A percentile compares a stretch with the other conserved stretches of the same genome.
These are phyloP conservation scores for Capronia americana DNA, from an alignment of 2,329 filamentous ascomycete species.

Conservation along the genomic window DNA sequence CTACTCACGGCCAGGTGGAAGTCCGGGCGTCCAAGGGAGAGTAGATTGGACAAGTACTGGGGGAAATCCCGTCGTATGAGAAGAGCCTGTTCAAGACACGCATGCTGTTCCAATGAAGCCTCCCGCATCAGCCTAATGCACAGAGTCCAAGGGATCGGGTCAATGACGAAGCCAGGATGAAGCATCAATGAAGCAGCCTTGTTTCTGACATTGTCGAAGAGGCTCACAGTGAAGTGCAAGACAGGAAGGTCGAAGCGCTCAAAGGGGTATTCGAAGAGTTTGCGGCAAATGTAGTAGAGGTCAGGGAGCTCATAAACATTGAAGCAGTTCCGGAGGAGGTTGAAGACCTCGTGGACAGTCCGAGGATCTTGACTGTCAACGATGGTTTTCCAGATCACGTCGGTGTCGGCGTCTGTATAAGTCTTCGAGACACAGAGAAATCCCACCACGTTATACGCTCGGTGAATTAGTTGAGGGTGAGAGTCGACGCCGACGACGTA, in stretches of 20 bases:
- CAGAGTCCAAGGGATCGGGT: slow-evolving; percentile 48
- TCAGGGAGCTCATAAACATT: slow-evolving; percentile 51
- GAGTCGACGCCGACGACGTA: slow-evolving; percentile 91
- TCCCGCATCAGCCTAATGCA: slow-evolving; percentile 75
- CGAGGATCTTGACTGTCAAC: slow-evolving; percentile 81
- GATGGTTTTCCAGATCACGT: slow-evolving; percentile 84
- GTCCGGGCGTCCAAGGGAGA: slow-evolving; percentile 28
- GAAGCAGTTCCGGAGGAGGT: slow-evolving; percentile 64
- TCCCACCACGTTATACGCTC: slow-evolving; percentile 82
- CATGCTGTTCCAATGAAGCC: slow-evolving; percentile 64
- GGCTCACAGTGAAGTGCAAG: slow-evolving; percentile 65
- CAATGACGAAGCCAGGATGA: slow-evolving; percentile 18
- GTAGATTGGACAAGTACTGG: slow-evolving; percentile 23
- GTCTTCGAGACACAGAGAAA: slow-evolving; percentile 82
- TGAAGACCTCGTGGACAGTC: slow-evolving; percentile 78
- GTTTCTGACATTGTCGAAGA: slow-evolving; percentile 59
- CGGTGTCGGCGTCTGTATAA: slow-evolving; percentile 74
- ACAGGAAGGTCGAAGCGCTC: slow-evolving; percentile 67
- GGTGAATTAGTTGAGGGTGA: slow-evolving; percentile 84
- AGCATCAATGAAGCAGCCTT: slow-evolving; percentile 43
- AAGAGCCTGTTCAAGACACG: slow-evolving; percentile 56
- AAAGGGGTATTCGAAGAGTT: slow-evolving; percentile 70
- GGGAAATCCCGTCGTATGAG: slow-evolving; percentile 39
- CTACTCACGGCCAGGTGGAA: slow-evolving; percentile 16
- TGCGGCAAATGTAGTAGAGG: slow-evolving; percentile 70